A percentile compares a stretch with the other conserved stretches of the same genome.
These are phyloP conservation scores for Gossypium stocksii DNA, from an alignment of 345 rosid genomes.

Conservation along the genomic window DNA sequence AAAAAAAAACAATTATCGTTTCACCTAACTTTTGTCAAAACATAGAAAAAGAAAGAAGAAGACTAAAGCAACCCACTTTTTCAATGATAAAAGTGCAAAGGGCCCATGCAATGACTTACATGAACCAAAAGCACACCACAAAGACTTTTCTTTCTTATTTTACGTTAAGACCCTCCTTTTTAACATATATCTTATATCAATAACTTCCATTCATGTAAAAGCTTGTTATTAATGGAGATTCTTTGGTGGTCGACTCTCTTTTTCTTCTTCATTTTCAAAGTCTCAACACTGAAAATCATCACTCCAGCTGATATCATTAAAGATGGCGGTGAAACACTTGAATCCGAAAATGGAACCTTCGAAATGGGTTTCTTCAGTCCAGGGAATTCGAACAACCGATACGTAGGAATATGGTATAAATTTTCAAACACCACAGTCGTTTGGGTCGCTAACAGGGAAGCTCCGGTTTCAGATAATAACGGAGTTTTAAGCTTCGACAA, in stretches of 20 bases:
- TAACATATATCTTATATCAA: not conserved
- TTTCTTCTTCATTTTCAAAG: not conserved
- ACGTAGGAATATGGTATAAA: conserved; percentile 44
- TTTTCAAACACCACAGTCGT: conserved; percentile 21
- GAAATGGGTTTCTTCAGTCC: conserved; percentile 39
- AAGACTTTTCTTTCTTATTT: not conserved
- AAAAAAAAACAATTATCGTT: rapidly evolving
- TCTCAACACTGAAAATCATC: not conserved
- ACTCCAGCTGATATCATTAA: not conserved
- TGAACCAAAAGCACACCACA: not conserved
- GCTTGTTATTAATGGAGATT: conserved; percentile 1
- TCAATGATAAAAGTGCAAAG: not conserved
- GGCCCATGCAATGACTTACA: not conserved
- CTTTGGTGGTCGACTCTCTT: not conserved
- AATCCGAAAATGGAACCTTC: conserved; percentile 27
- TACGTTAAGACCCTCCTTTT: not conserved
- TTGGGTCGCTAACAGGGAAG: conserved; percentile 42
- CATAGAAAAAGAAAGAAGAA: not conserved
- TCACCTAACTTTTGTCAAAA: not conserved
- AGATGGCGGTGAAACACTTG: conserved; percentile 16
- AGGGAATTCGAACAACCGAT: conserved; percentile 20
- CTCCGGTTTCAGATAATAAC: not conserved
- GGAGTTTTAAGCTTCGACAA: not conserved
- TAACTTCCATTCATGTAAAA: not conserved
- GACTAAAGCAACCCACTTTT: not conserved